Base-by-base conservation (phyloP, 2,329 filamentous ascomycete species). In the Magnaporthiopsis incrustans region DNA sequence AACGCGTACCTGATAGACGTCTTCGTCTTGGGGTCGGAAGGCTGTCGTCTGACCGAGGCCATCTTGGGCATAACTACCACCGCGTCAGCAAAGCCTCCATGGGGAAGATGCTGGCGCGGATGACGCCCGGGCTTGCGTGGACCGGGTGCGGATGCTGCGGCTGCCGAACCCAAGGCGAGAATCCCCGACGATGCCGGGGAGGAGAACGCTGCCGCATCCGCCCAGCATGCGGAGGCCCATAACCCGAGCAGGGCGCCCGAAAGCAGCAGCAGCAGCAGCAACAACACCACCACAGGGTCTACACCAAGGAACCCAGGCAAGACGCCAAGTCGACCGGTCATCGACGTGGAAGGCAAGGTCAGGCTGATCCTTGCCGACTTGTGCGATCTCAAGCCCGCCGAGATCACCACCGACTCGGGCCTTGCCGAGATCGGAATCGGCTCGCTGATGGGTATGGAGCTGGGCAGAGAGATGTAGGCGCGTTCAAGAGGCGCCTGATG, bases 381-480 rank as follows among this genome's bases (percentile, higher is more conserved):
- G 0, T 75, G 74, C 2, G 76, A 77, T 30, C 63, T 78, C 6
- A 75, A 77, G 27, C 32, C 68, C 0, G 64, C 69, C 5, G 76
- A 79, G 33, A 75, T 81, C 22, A 71, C 73, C 35, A 63, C 68
- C 32, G 73, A 76, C 25, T 69, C 69, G 8, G 66, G 72, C 22
- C 71, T 82, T n/a, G 73, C 71, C 8, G 77, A 81, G 56, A 64
- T 81, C 3, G 80, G 80, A 1, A 80, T 82, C 38, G 80, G 83
- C 68, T 83, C 80, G 0, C 71, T 83, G 0, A 78, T 81, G 75
- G 77, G 73, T 0, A 82, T 81, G 77, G 80, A 83, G 67, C 66
- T 82, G 61, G 74, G 71, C 0, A 72, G 72, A 1, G 80, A 82
- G 62, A 66, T 81, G 3, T 75, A 80, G 62, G 64, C 1, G 67